Conservation (phyloP, 129 eudicot genomes). For the Silybum marianum region DNA sequence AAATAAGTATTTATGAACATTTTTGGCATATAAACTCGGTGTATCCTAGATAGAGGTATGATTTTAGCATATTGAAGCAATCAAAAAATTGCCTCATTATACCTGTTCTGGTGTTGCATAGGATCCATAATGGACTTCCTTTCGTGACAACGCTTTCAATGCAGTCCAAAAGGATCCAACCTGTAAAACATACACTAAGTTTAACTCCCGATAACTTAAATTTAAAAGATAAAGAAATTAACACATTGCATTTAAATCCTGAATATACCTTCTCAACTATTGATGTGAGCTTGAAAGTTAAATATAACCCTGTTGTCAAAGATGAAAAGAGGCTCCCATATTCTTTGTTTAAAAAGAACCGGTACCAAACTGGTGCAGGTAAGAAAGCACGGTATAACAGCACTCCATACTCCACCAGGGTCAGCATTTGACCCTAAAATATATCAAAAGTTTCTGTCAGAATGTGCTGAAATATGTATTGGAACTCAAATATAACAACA, state of each 20-base stretch:
- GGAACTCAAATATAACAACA: conserved; percentile 13
- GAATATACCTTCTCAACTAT: conserved; percentile 65
- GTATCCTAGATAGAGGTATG: neutral
- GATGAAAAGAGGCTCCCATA: conserved; percentile 79
- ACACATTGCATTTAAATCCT: neutral
- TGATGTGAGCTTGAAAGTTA: conserved; percentile 75
- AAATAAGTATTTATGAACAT: neutral
- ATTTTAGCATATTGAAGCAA: neutral
- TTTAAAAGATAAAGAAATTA: neutral
- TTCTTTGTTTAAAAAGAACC: conserved; percentile 71
- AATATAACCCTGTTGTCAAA: conserved; percentile 59
- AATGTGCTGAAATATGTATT: neutral
- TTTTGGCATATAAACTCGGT: neutral
- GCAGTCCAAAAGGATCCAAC: conserved; percentile 60
- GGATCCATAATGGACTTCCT: conserved; percentile 69
- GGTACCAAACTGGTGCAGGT: conserved; percentile 78
- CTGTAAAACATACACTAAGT: conserved; percentile 28
- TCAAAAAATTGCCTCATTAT: conserved; percentile 15
- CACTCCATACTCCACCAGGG: conserved; percentile 61
- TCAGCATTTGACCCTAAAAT: conserved; percentile 66
- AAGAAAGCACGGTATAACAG: conserved; percentile 69
- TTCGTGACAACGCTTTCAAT: conserved; percentile 62
- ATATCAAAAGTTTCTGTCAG: conserved; percentile 30
- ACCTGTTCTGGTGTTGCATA: conserved; percentile 77
- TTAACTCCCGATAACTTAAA: neutral